These are phyloP conservation scores for Coemansia sp. DNA, from an alignment of 192 early-diverging fungal genomes.

Conservation along the genomic window DNA sequence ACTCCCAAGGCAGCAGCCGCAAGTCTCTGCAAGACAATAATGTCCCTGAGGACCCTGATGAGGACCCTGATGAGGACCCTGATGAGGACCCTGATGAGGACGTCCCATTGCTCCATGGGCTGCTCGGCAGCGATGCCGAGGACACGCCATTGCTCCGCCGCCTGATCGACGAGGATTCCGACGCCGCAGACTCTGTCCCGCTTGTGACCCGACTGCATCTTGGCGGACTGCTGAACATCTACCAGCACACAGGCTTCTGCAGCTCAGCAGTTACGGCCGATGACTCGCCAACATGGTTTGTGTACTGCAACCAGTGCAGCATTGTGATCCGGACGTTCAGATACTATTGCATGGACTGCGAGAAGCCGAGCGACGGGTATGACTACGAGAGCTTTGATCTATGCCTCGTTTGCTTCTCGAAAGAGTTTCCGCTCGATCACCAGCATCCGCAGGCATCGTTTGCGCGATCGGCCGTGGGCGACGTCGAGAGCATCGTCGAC, in stretches of 20 bases:
- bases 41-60: too few species aligned
- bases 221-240: constrained; percentile 16
- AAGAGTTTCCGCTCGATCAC: constrained; percentile 68
- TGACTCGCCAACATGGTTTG: constrained; percentile 60
- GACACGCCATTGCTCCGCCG: constrained; percentile 3
- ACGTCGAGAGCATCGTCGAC: constrained; percentile 37
- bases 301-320: constrained; percentile 78
- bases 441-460: constrained; percentile 78
- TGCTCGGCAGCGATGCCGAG: neutral
- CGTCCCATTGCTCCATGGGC: constrained; percentile 28
- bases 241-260: constrained; percentile 1
- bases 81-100: too few species aligned
- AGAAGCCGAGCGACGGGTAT: constrained; percentile 62
- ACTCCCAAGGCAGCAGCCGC: neutral
- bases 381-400: constrained; percentile 73
- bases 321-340: constrained; percentile 77
- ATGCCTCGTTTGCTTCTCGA: constrained; percentile 71
- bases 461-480: constrained; percentile 56
- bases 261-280: constrained; percentile 5
- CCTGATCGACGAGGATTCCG: constrained; percentile 9
- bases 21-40: too few species aligned
- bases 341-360: constrained; percentile 86
- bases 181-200: constrained; percentile 42
- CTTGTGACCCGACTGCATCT: constrained; percentile 27
- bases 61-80: too few species aligned